These are phyloP conservation scores for Colletotrichum sojae DNA, from an alignment of 2,329 filamentous ascomycete genomes.

Conservation along the genomic window DNA sequence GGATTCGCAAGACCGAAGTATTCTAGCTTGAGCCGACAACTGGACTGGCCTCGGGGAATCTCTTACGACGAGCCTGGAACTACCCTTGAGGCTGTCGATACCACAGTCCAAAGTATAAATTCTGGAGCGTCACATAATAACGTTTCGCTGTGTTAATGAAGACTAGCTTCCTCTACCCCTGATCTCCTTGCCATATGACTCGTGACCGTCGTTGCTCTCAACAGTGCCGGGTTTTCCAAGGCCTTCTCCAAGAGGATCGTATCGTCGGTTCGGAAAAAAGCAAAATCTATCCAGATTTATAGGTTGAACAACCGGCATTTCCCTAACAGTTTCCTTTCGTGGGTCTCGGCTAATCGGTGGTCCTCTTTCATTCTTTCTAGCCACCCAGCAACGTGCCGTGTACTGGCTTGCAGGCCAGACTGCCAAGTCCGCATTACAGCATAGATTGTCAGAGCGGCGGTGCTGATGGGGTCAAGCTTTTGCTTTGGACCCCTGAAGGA, in stretches of 20 bases:
- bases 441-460: too few species aligned
- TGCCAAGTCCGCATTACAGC: too few species aligned
- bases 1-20: neutral
- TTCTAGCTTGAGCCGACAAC: neutral
- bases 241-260: too few species aligned
- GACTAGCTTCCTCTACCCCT: neutral
- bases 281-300: too few species aligned
- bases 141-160: slow-evolving; percentile 8
- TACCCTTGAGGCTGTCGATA: slow-evolving; percentile 16
- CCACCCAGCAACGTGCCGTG: too few species aligned
- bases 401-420: too few species aligned
- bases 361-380: too few species aligned
- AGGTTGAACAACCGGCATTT: too few species aligned
- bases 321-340: too few species aligned
- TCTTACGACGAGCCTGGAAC: neutral
- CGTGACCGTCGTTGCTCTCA: neutral
- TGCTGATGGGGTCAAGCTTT: neutral
- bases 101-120: slow-evolving; percentile 15
- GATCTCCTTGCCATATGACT: neutral
- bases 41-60: neutral
- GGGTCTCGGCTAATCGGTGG: too few species aligned
- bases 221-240: too few species aligned
- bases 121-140: slow-evolving; percentile 25
- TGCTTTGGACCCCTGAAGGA: neutral
- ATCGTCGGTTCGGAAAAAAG: too few species aligned